phyloP scores from a whole-genome alignment of 164 flowering plant genomes.

The Echeveria elegans region DNA sequence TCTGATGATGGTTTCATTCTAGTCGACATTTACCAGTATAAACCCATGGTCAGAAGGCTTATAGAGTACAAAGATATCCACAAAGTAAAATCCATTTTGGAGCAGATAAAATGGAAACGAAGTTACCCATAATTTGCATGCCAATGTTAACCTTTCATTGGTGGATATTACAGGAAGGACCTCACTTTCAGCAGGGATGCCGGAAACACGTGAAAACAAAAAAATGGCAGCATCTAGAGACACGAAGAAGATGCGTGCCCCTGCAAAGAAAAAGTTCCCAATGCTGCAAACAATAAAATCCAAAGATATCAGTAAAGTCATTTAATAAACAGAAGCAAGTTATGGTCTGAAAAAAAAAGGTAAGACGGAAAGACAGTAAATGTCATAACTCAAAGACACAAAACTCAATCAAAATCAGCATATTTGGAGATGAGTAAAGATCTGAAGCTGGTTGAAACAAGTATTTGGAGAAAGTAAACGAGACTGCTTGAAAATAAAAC shows the following conservation, averaged over 20 bases:
- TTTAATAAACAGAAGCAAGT: too few relatives aligned
- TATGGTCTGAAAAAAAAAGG: too few relatives aligned
- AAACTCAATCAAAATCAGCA: too few relatives aligned
- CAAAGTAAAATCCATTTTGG: not conserved
- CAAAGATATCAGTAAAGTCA: not conserved
- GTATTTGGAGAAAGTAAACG: too few relatives aligned
- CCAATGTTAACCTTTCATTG: conserved; percentile 89
- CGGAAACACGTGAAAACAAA: conserved; percentile 94
- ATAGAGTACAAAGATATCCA: too few relatives aligned
- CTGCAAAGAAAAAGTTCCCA: conserved; percentile 98
- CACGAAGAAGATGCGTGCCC: conserved; percentile 92
- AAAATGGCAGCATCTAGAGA: conserved; percentile 97
- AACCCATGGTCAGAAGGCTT: not conserved
- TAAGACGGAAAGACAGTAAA: too few relatives aligned
- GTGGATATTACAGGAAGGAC: conserved; percentile 92
- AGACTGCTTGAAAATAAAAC: not conserved
- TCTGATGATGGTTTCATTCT: conserved; percentile 89
- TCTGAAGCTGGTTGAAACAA: too few relatives aligned
- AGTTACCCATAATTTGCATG: conserved; percentile 87
- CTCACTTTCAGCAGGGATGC: conserved; percentile 74
- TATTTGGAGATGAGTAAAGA: too few relatives aligned
- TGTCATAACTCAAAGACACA: too few relatives aligned
- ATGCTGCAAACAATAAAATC: conserved; percentile 72
- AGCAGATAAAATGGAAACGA: conserved; percentile 6
- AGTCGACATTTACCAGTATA: conserved; percentile 2